Percentiles rank a stretch among this genome's conserved stretches.
Conservation (phyloP, 768 basidiomycete genomes). For the Lactarius tabidus region DNA sequence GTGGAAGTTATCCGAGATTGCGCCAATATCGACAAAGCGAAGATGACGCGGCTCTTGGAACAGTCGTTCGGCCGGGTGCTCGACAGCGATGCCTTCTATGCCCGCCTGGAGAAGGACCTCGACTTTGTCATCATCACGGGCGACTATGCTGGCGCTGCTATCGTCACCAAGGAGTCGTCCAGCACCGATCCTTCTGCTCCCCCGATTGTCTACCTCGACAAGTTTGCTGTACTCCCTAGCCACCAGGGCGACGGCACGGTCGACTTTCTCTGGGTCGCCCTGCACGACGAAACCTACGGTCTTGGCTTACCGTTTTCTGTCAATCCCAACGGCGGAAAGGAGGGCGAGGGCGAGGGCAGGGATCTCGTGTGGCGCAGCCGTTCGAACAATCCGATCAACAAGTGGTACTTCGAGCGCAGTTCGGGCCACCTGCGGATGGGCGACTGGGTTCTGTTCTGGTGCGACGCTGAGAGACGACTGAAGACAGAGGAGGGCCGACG, state of each 20-base stretch:
- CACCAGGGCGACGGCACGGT: slow-evolving; percentile 99
- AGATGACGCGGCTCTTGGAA: slow-evolving; percentile 80
- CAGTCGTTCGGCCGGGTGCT: slow-evolving; percentile 77
- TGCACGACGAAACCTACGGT: slow-evolving; percentile 98
- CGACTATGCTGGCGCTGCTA: slow-evolving; percentile 91
- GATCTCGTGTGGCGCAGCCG: slow-evolving; percentile 96
- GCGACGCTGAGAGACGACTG: slow-evolving; percentile 88
- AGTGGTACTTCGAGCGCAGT: slow-evolving; percentile 98
- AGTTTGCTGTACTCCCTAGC: slow-evolving; percentile 92
- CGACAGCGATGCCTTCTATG: slow-evolving; percentile 70
- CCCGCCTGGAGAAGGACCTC: slow-evolving; percentile 66
- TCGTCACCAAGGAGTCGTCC: slow-evolving; percentile 66
- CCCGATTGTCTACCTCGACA: slow-evolving; percentile 91
- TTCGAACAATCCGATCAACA: slow-evolving; percentile 92
- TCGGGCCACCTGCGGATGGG: slow-evolving; percentile 85
- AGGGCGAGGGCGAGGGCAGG: slow-evolving; percentile 83
- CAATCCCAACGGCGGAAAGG: slow-evolving; percentile 92
- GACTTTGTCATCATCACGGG: slow-evolving; percentile 94
- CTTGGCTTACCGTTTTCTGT: slow-evolving; percentile 90
- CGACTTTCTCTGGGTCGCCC: slow-evolving; percentile 97
- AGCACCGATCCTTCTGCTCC: slow-evolving; percentile 40
- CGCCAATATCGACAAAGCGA: slow-evolving; percentile 66
- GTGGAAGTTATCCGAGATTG: slow-evolving; percentile 74
- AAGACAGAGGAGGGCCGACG: slow-evolving; percentile 65
- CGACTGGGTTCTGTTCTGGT: slow-evolving; percentile 96